phyloP scores from a whole-genome alignment of 2,329 filamentous ascomycete species.

The Sporothrix protearum region DNA sequence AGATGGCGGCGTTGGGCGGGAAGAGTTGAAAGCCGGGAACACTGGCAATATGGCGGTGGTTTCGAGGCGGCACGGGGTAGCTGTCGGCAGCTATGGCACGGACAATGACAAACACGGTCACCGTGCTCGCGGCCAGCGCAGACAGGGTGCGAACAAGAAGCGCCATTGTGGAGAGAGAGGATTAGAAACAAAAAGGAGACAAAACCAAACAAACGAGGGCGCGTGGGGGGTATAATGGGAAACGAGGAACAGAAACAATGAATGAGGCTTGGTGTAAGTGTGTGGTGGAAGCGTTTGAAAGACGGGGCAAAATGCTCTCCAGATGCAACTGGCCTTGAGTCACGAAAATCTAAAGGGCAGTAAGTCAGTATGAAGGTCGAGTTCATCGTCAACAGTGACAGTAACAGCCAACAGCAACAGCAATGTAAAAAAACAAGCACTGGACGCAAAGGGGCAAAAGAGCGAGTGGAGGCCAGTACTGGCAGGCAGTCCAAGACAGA shows the following conservation, averaged over 20 bases:
- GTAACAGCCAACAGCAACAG: too few species aligned
- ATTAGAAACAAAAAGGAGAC: neutral
- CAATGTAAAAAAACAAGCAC: too few species aligned
- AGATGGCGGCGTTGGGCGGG: slow-evolving; percentile 91
- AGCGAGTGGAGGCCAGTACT: too few species aligned
- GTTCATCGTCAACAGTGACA: neutral
- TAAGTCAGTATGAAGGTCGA: neutral
- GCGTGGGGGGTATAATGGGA: neutral
- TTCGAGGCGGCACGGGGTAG: neutral
- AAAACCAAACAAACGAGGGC: neutral
- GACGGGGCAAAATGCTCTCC: neutral
- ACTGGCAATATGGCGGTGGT: neutral
- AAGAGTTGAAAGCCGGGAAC: slow-evolving; percentile 68
- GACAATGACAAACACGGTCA: slow-evolving; percentile 20
- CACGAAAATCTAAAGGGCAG: neutral
- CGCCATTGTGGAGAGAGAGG: neutral
- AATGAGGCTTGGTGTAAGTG: neutral
- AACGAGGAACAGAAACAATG: neutral
- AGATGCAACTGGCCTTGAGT: neutral
- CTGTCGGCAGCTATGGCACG: neutral
- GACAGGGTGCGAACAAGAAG: slow-evolving; percentile 20
- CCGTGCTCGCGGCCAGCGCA: slow-evolving; percentile 18
- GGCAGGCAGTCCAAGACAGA: too few species aligned
- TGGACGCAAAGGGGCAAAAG: too few species aligned
- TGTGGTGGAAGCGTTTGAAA: neutral